Evolutionary conservation across 73 alveolate genomes (phyloP).

Genomic region (Tetrahymena borealis): DNA sequence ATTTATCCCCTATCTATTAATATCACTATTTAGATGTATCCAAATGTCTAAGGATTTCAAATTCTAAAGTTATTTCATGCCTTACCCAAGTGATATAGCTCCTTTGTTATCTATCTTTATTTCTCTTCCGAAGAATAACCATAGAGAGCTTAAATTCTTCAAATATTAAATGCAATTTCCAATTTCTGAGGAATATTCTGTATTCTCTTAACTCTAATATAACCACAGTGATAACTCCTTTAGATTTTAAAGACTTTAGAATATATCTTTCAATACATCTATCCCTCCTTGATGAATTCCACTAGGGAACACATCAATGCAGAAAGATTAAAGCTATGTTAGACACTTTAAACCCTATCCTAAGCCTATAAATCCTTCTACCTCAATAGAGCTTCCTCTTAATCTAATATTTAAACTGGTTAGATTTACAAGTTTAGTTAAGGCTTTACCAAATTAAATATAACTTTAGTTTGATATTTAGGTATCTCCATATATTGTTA

Average conservation of each 20-base stretch:
- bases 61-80: background rate
- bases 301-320: background rate
- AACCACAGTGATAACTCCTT: background rate
- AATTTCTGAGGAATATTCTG: background rate
- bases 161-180: background rate
- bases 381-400: background rate
- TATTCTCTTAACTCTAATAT: background rate
- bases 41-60: background rate
- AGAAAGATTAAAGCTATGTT: background rate
- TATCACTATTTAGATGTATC: background rate
- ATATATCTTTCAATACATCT: background rate
- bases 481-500: background rate
- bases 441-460: background rate
- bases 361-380: background rate
- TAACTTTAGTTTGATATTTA: background rate
- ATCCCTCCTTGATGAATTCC: background rate
- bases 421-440: background rate
- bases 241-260: background rate
- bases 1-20: background rate
- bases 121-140: background rate
- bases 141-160: background rate
- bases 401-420: background rate
- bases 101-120: background rate
- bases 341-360: background rate
- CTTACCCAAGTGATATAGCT: background rate